These are phyloP conservation scores for Puccinellia tenuiflora DNA, from an alignment of 176 grass and related monocot genomes.

Conservation along the genomic window DNA sequence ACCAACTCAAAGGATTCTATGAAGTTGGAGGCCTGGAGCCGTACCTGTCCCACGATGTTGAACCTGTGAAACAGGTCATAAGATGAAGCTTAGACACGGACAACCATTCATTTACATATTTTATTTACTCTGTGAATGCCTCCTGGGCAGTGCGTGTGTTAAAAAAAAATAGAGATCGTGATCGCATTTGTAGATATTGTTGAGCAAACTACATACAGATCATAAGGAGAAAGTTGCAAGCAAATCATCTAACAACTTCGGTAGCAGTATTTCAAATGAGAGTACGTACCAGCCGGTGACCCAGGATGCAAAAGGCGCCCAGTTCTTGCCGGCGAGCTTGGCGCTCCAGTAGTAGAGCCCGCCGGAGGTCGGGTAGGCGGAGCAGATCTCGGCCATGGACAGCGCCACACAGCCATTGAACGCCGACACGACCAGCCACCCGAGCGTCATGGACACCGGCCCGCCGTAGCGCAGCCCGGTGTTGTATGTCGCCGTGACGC, in stretches of 20 bases:
- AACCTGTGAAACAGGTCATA: background rate
- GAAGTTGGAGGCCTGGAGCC: background rate
- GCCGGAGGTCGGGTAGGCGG: constrained; percentile 73
- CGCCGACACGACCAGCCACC: constrained; percentile 37
- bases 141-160: no score
- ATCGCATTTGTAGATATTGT: no score
- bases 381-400: constrained; percentile 94
- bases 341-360: constrained; percentile 97
- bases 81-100: background rate
- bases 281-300: constrained; percentile 58
- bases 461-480: constrained; percentile 71
- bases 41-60: constrained; percentile 42
- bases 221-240: background rate
- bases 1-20: no score
- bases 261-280: background rate
- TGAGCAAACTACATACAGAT: no score
- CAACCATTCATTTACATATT: no score
- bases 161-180: no score
- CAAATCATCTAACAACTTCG: background rate
- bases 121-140: no score
- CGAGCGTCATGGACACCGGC: constrained; percentile 50
- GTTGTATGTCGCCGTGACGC: constrained; percentile 56
- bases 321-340: constrained; percentile 57
- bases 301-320: constrained; percentile 73
- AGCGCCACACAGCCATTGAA: constrained; percentile 54